These are phyloP conservation scores for Pugionium cornutum DNA, from an alignment of 345 rosid species.

Conservation along the genomic window DNA sequence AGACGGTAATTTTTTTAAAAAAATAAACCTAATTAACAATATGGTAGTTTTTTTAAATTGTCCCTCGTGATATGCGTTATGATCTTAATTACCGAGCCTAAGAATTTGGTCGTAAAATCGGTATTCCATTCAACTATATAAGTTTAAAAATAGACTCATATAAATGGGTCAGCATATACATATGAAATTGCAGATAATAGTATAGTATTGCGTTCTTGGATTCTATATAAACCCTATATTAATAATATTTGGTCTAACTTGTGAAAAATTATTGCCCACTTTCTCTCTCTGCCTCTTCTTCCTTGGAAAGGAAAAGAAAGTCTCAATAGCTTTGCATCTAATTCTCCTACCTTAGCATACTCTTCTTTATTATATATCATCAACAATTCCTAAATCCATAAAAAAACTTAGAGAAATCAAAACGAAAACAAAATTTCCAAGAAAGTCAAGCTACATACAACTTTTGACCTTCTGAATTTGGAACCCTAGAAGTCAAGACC, in stretches of 20 bases:
- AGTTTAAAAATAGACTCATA: neutral
- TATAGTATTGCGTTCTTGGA: slow-evolving; percentile 35
- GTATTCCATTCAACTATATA: too few species aligned
- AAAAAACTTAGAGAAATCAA: slow-evolving; percentile 6
- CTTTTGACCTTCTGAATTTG: slow-evolving; percentile 44
- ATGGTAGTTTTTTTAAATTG: too few species aligned
- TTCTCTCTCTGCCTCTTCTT: slow-evolving; percentile 26
- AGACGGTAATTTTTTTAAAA: too few species aligned
- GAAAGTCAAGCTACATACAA: slow-evolving; percentile 17
- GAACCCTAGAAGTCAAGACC: slow-evolving; percentile 25
- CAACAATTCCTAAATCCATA: slow-evolving; percentile 5
- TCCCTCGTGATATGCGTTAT: too few species aligned
- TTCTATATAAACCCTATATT: slow-evolving; percentile 38
- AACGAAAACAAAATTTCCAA: neutral
- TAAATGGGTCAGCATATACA: too few species aligned
- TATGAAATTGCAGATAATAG: slow-evolving; percentile 16
- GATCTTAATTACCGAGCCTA: too few species aligned
- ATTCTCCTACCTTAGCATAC: slow-evolving; percentile 42
- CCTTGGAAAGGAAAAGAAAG: slow-evolving; percentile 28
- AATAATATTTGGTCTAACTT: slow-evolving; percentile 35
- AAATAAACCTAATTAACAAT: too few species aligned
- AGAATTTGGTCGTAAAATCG: too few species aligned
- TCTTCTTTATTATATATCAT: slow-evolving; percentile 8
- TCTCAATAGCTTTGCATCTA: slow-evolving; percentile 49
- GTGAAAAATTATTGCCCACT: slow-evolving; percentile 29